phyloP scores from a whole-genome alignment of 2,329 filamentous ascomycete species.

The Claviceps maximensis region DNA sequence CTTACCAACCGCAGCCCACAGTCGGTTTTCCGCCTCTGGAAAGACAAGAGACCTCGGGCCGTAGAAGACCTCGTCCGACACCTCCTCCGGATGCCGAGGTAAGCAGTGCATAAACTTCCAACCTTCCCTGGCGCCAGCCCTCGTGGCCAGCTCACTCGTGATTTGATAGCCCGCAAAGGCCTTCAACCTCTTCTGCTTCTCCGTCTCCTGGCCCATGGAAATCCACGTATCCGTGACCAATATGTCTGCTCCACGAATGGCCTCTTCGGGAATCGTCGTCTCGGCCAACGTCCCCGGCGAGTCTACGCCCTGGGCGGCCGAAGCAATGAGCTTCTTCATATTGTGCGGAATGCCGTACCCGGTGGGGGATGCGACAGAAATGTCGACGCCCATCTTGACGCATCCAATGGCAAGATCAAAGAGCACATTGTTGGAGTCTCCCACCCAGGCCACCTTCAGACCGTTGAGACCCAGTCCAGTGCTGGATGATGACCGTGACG shows the following conservation, averaged over 20 bases:
- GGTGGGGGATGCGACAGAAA: conserved; percentile 74
- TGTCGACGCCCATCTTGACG: conserved; percentile 73
- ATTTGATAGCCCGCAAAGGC: conserved; percentile 86
- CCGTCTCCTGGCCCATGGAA: conserved; percentile 92
- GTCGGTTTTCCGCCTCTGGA: conserved; percentile 82
- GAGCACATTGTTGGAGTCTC: conserved; percentile 93
- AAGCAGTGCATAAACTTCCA: conserved; percentile 99
- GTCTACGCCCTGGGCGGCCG: conserved; percentile 43
- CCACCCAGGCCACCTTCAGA: conserved; percentile 88
- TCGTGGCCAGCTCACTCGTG: conserved; percentile 68
- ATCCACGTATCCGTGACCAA: conserved; percentile 97
- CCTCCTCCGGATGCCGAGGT: conserved; percentile 83
- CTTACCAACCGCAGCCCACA: conserved; percentile 77
- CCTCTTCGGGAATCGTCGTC: conserved; percentile 72
- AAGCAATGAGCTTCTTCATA: conserved; percentile 62
- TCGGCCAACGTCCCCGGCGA: conserved; percentile 56
- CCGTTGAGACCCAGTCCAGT: conserved; percentile 57
- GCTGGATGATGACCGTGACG: conserved; percentile 22
- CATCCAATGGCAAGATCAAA: conserved; percentile 86
- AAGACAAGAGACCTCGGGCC: conserved; percentile 76
- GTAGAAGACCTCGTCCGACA: conserved; percentile 91
- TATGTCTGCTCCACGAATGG: conserved; percentile 71
- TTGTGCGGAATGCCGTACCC: conserved; percentile 68
- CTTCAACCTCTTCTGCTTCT: conserved; percentile 61
- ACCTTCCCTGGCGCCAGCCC: conserved; percentile 70